phyloP scores from a whole-genome alignment of 2,329 filamentous ascomycete genomes.

The Cordyceps militaris region DNA sequence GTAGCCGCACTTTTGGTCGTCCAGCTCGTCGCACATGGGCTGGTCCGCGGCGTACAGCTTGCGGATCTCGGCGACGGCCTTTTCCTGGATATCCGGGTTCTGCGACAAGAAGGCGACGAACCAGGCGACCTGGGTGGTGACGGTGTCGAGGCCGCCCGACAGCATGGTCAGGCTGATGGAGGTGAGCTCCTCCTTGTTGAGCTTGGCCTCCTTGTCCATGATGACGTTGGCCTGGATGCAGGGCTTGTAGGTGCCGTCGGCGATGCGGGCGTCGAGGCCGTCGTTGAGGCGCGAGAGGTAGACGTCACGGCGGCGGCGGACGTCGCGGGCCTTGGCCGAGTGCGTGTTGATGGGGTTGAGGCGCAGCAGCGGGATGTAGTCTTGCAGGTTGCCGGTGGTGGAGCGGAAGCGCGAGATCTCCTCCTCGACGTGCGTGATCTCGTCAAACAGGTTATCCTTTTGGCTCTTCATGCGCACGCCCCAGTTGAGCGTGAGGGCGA shows the following conservation, averaged over 20 bases:
- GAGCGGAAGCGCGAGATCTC: conserved; percentile 52
- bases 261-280: conserved; percentile 54
- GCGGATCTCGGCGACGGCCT: conserved; percentile 49
- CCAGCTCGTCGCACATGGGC: conserved; percentile 52
- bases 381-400: conserved; percentile 54
- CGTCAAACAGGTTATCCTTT: conserved; percentile 52
- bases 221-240: conserved; percentile 64
- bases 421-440: conserved; percentile 57
- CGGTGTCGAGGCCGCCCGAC: conserved; percentile 58
- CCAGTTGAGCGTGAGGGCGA: conserved; percentile 60
- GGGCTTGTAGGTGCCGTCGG: conserved; percentile 51
- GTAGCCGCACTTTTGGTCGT: conserved; percentile 59
- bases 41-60: conserved; percentile 44
- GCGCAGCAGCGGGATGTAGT: conserved; percentile 52
- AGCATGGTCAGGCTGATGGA: conserved; percentile 64
- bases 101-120: conserved; percentile 53
- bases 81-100: conserved; percentile 55
- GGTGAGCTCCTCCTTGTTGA: conserved; percentile 56
- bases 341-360: conserved; percentile 56
- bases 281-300: conserved; percentile 52
- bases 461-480: conserved; percentile 52
- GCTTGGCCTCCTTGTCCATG: conserved; percentile 53
- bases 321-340: conserved; percentile 50
- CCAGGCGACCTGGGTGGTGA: conserved; percentile 60
- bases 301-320: conserved; percentile 51